phyloP scores from a whole-genome alignment of 805 yeast genomes.

The Metschnikowia lochheadii region DNA sequence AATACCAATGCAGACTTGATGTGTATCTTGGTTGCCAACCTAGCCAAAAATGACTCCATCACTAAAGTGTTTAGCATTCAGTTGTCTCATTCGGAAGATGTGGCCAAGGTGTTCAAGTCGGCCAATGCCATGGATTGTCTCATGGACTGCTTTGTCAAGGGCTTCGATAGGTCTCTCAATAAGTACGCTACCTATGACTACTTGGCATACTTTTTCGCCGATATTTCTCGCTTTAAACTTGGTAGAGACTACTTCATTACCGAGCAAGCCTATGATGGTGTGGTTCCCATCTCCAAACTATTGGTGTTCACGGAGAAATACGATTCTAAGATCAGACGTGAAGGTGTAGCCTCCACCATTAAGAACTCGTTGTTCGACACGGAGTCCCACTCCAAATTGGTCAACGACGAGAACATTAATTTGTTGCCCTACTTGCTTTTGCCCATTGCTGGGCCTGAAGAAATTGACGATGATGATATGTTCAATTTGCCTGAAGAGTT shows the following conservation, averaged over 20 bases:
- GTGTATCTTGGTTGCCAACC: constrained; percentile 78
- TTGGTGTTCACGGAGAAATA: constrained; percentile 79
- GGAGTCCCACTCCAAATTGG: constrained; percentile 55
- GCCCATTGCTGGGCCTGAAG: constrained; percentile 76
- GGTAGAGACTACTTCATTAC: constrained; percentile 79
- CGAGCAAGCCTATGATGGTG: constrained; percentile 66
- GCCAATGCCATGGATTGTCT: constrained; percentile 66
- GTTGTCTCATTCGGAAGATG: constrained; percentile 33
- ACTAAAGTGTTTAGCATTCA: constrained; percentile 45
- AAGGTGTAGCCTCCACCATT: constrained; percentile 89
- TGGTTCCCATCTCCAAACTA: constrained; percentile 77
- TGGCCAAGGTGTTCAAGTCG: constrained; percentile 50
- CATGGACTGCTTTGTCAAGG: constrained; percentile 86
- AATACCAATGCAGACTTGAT: constrained; percentile 74
- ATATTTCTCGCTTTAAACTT: constrained; percentile 66
- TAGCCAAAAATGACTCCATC: constrained; percentile 73
- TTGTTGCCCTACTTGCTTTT: constrained; percentile 75
- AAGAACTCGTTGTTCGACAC: constrained; percentile 85
- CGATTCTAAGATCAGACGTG: constrained; percentile 75
- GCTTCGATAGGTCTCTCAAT: constrained; percentile 68
- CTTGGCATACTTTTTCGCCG: constrained; percentile 84
- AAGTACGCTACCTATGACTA: constrained; percentile 75
- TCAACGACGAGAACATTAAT: constrained; percentile 62
- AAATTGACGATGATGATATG: constrained; percentile 78
- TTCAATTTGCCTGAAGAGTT: constrained; percentile 85